phyloP scores from a whole-genome alignment of 495 filamentous ascomycete genomes.

The Trichoderma reesei region DNA sequence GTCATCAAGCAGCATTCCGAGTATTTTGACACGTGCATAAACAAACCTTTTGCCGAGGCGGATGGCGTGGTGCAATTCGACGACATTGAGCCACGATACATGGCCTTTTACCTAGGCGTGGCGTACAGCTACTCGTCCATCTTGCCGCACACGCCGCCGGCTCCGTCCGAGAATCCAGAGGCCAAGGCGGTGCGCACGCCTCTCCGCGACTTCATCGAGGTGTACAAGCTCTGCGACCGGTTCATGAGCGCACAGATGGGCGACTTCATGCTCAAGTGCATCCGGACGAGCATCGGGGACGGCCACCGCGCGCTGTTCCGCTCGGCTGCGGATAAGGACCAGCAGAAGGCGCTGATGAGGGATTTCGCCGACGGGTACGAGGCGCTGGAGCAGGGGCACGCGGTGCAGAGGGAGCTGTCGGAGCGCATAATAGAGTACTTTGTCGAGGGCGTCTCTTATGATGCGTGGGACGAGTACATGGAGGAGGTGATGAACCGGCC shows the following conservation, averaged over 20 bases:
- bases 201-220: slow-evolving; percentile 1
- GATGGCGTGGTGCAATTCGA: slow-evolving; percentile 4
- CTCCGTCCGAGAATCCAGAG: not conserved
- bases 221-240: slow-evolving; percentile 6
- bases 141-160: slow-evolving; percentile 1
- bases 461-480: slow-evolving; percentile 1
- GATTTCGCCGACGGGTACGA: slow-evolving; percentile 10
- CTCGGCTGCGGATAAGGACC: not conserved
- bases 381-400: not conserved
- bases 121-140: slow-evolving; percentile 7
- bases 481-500: not conserved
- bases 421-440: not conserved
- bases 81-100: slow-evolving; percentile 1
- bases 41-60: not conserved
- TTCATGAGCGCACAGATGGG: not conserved
- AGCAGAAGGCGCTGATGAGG: slow-evolving; percentile 2
- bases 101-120: slow-evolving; percentile 5
- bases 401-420: not conserved
- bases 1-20: slow-evolving; percentile 6
- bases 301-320: slow-evolving; percentile 1
- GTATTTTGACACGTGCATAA: slow-evolving; percentile 3
- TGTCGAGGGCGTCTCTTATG: not conserved
- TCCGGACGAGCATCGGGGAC: not conserved
- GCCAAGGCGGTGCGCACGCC: slow-evolving; percentile 1
- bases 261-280: not conserved